Conservation (phyloP, 1,284 basidiomycete species). For the Microbotryomycetes sp. region DNA sequence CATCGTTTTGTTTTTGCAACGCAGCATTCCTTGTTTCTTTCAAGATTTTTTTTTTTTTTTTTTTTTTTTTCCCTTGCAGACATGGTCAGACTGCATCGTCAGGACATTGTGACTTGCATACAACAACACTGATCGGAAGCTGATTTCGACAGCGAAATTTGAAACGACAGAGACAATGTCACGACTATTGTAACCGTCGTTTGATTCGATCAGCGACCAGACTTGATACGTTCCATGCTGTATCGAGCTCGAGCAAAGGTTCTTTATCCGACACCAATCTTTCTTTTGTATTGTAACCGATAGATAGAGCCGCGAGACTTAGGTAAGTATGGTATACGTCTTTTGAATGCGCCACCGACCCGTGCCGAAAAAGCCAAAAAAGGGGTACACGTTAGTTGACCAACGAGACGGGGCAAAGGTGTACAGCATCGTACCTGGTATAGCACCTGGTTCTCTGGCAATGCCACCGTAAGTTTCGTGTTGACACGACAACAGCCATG, state of each 20-base stretch:
- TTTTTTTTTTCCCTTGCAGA: too few relatives aligned
- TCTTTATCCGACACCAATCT: slow-evolving; percentile 47
- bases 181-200: background rate
- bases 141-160: too few relatives aligned
- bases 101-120: too few relatives aligned
- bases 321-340: slow-evolving; percentile 82
- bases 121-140: too few relatives aligned
- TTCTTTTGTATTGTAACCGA: slow-evolving; percentile 41
- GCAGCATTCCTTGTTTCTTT: too few relatives aligned
- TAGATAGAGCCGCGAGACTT: slow-evolving; percentile 66
- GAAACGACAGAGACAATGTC: too few relatives aligned
- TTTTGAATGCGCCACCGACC: slow-evolving; percentile 42
- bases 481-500: slow-evolving; percentile 66
- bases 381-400: too few relatives aligned
- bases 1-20: too few relatives aligned
- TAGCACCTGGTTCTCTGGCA: slow-evolving; percentile 66
- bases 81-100: too few relatives aligned
- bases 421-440: slow-evolving; percentile 52
- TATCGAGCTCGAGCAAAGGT: background rate
- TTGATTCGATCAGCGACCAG: background rate
- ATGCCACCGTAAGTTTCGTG: slow-evolving; percentile 72
- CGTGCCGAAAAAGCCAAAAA: too few relatives aligned
- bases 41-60: too few relatives aligned
- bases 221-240: background rate
- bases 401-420: slow-evolving; percentile 37